phyloP scores from a whole-genome alignment of 768 basidiomycete species.

The Hygrophoropsis aurantiaca region DNA sequence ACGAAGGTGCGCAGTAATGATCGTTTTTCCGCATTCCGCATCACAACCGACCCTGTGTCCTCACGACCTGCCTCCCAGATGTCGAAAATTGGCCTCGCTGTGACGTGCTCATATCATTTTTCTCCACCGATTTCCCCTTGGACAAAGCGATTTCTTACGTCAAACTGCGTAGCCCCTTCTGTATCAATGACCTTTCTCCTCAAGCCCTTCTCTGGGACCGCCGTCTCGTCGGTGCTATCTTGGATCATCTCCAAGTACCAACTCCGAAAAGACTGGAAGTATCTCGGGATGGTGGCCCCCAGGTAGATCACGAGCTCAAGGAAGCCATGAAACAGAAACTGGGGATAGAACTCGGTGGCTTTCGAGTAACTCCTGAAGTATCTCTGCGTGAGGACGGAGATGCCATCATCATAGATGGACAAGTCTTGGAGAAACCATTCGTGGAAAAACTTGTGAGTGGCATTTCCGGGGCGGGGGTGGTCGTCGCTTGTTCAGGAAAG shows the following conservation, averaged over 20 bases:
- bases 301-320: slow-evolving; percentile 72
- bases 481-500: slow-evolving; percentile 93
- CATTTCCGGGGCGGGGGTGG: slow-evolving; percentile 91
- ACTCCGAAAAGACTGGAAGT: slow-evolving; percentile 89
- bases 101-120: slow-evolving; percentile 97
- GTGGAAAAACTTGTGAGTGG: slow-evolving; percentile 99
- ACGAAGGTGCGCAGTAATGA: slow-evolving; percentile 70
- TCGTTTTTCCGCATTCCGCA: slow-evolving; percentile 3
- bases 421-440: slow-evolving; percentile 92
- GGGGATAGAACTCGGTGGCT: slow-evolving; percentile 73
- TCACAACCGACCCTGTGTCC: background rate
- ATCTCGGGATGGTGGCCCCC: slow-evolving; percentile 91
- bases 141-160: slow-evolving; percentile 94
- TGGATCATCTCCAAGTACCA: slow-evolving; percentile 92
- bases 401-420: slow-evolving; percentile 91
- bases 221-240: slow-evolving; percentile 84
- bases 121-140: slow-evolving; percentile 96
- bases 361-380: slow-evolving; percentile 78
- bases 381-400: slow-evolving; percentile 83
- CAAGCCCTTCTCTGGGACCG: slow-evolving; percentile 99
- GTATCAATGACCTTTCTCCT: slow-evolving; percentile 91
- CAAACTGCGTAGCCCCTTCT: slow-evolving; percentile 86
- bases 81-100: slow-evolving; percentile 98
- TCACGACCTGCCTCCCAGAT: slow-evolving; percentile 48
- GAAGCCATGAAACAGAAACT: slow-evolving; percentile 73